Conservation (phyloP, 2,329 filamentous ascomycete genomes). For the Fusarium pininemorale region DNA sequence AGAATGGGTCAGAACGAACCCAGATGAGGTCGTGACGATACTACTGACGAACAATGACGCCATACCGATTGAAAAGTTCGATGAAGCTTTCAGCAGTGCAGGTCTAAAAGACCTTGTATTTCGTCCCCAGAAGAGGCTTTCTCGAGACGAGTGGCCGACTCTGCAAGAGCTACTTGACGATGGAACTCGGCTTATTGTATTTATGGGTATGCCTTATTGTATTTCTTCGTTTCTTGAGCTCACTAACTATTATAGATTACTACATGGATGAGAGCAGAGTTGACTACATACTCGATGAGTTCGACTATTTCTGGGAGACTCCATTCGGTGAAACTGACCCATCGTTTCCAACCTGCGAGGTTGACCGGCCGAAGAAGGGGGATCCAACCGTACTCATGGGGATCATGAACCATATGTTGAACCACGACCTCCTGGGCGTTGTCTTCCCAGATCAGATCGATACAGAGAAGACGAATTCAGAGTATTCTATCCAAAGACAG, state of each 20-base stretch:
- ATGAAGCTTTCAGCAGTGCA: conserved; percentile 61
- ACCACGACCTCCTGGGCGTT: conserved; percentile 42
- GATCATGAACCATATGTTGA: conserved; percentile 44
- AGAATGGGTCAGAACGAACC: conserved; percentile 66
- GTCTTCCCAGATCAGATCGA: conserved; percentile 46
- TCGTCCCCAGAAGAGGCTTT: conserved; percentile 53
- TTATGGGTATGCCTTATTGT: conserved; percentile 64
- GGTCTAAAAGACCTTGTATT: conserved; percentile 68
- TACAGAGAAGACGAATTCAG: conserved; percentile 49
- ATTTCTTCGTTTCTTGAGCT: neutral
- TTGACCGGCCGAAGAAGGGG: conserved; percentile 65
- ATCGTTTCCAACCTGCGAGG: conserved; percentile 69
- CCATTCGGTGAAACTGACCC: conserved; percentile 70
- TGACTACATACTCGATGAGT: conserved; percentile 72
- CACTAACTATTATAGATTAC: conserved; percentile 61
- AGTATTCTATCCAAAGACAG: conserved; percentile 41
- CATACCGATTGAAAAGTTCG: conserved; percentile 65
- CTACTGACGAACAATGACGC: conserved; percentile 70
- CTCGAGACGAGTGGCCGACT: conserved; percentile 72
- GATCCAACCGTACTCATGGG: conserved; percentile 40
- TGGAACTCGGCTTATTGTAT: conserved; percentile 73
- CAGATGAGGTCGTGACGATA: conserved; percentile 69
- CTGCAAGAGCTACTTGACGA: conserved; percentile 70
- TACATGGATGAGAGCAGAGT: conserved; percentile 58
- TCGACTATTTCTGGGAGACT: conserved; percentile 76